Percentiles rank a stretch among this genome's conserved stretches.
Conservation (phyloP, 352 stramenopile species). For the Pythium volutum region DNA sequence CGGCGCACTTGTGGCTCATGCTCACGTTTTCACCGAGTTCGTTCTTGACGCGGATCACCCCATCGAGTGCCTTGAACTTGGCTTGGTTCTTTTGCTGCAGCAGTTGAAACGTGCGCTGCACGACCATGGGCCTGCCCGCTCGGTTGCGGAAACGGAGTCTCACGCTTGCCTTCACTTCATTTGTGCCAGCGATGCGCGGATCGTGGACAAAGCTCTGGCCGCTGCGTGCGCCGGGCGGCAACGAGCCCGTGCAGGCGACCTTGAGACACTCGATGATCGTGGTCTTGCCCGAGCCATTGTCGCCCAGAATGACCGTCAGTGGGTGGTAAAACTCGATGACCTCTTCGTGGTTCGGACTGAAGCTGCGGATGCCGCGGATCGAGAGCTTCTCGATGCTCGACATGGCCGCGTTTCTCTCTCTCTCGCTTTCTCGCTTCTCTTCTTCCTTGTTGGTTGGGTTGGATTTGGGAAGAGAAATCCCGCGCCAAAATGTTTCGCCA, state of each 20-base stretch:
- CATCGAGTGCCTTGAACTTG: constrained; percentile 96
- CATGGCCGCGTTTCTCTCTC: constrained; percentile 60
- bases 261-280: constrained; percentile 99
- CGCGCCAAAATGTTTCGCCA: constrained; percentile 18
- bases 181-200: constrained; percentile 88
- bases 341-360: constrained; percentile 94
- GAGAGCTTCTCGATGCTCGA: constrained; percentile 98
- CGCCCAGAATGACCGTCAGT: constrained; percentile 97
- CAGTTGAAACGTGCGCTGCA: constrained; percentile 95
- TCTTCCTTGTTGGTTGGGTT: not conserved
- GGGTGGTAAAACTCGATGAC: constrained; percentile 98
- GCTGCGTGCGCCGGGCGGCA: constrained; percentile 89
- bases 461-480: constrained; percentile 4
- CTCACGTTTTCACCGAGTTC: constrained; percentile 89
- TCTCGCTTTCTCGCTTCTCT: not conserved
- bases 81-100: constrained; percentile 89
- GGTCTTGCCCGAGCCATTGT: constrained; percentile 98
- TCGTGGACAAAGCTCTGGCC: constrained; percentile 97
- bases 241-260: constrained; percentile 92
- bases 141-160: constrained; percentile 93
- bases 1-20: constrained; percentile 94
- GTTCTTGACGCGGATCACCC: constrained; percentile 90
- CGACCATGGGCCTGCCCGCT: constrained; percentile 86
- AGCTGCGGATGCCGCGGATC: constrained; percentile 97
- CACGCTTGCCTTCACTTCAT: constrained; percentile 91